These are phyloP conservation scores for Colletotrichum sp. DNA, from an alignment of 2,329 filamentous ascomycete species.

Conservation along the genomic window DNA sequence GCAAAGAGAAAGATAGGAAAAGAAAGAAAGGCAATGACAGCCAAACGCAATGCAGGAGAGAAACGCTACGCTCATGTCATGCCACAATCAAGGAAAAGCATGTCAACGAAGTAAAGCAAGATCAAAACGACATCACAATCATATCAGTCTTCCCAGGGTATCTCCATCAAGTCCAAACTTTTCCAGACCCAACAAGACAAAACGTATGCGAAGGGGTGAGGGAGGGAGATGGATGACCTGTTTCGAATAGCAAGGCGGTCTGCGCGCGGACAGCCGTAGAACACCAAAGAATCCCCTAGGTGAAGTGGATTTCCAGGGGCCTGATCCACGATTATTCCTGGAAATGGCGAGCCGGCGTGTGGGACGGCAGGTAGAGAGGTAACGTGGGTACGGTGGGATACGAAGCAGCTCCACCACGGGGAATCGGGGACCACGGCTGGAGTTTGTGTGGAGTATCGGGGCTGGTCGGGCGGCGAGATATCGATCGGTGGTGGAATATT, in stretches of 20 bases:
- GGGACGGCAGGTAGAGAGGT: not conserved
- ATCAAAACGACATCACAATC: not conserved
- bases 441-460: not conserved
- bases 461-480: not conserved
- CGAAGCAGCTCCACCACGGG: not conserved
- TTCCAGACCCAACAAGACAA: not conserved
- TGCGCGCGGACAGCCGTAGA: not conserved
- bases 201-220: not conserved
- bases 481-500: not conserved
- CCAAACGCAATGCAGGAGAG: not conserved
- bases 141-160: not conserved
- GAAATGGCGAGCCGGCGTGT: not conserved
- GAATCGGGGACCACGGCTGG: not conserved
- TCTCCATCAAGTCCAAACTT: not conserved
- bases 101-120: not conserved
- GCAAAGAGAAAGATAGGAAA: not conserved
- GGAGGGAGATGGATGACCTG: not conserved
- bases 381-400: not conserved
- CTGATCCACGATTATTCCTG: not conserved
- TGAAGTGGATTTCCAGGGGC: not conserved
- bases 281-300: not conserved
- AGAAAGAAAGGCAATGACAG: not conserved
- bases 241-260: not conserved
- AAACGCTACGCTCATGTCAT: not conserved
- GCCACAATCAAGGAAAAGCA: not conserved